A percentile compares a stretch with the other conserved stretches of the same genome.
phyloP scores from a whole-genome alignment of 169 alveolate genomes.

The Plasmodium blacklocki region DNA sequence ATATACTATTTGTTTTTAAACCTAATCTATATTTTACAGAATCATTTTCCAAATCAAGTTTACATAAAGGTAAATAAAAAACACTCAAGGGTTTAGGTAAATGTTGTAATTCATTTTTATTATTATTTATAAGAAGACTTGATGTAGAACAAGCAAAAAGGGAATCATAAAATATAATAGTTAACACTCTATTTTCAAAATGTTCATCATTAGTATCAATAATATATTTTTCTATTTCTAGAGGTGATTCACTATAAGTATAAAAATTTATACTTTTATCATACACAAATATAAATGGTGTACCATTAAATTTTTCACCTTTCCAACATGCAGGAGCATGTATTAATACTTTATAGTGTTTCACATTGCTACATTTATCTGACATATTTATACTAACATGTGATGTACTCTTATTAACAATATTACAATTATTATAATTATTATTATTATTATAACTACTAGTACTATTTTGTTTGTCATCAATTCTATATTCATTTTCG shows the following conservation, averaged over 20 bases:
- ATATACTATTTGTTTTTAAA: conserved; percentile 24
- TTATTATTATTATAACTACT: neutral
- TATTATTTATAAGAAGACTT: conserved; percentile 34
- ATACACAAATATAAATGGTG: conserved; percentile 48
- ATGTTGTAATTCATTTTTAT: conserved; percentile 27
- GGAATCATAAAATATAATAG: conserved; percentile 55
- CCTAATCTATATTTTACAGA: conserved; percentile 64
- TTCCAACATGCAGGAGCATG: conserved; percentile 77
- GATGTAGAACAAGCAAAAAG: conserved; percentile 50
- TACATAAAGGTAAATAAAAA: conserved; percentile 44
- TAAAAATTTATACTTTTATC: conserved; percentile 55
- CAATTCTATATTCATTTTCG: neutral
- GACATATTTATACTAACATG: no score
- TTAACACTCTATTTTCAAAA: conserved; percentile 53
- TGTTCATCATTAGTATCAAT: conserved; percentile 40
- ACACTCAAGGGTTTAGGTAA: conserved; percentile 58
- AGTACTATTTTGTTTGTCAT: neutral
- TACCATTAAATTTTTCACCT: conserved; percentile 46
- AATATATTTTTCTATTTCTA: conserved; percentile 69
- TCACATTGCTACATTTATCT: conserved; percentile 1
- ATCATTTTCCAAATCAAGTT: conserved; percentile 45
- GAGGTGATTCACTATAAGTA: conserved; percentile 64
- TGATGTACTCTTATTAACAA: neutral
- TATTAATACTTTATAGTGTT: conserved; percentile 45
- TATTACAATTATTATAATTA: neutral